These are phyloP conservation scores for Candida sanyiensis DNA, from an alignment of 805 yeast species.

Conservation along the genomic window DNA sequence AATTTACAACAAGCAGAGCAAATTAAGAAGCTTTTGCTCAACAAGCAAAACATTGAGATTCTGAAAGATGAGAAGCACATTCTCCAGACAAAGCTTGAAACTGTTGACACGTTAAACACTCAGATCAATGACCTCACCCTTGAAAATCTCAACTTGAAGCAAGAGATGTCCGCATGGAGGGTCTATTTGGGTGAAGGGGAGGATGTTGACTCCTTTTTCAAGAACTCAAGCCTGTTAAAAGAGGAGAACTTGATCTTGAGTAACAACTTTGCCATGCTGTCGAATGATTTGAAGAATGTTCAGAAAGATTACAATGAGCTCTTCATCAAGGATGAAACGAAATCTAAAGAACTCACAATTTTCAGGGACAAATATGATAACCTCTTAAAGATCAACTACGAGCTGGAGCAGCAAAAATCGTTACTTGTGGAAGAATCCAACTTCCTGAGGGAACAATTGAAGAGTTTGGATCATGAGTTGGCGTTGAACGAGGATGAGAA, in stretches of 20 bases:
- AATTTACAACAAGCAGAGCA: constrained; percentile 48
- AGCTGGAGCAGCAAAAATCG: constrained; percentile 45
- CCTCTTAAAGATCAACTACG: constrained; percentile 31
- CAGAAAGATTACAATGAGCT: constrained; percentile 30
- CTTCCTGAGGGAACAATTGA: constrained; percentile 50
- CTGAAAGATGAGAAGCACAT: constrained; percentile 49
- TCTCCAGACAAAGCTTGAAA: constrained; percentile 34
- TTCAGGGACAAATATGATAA: constrained; percentile 24
- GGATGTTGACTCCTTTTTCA: constrained; percentile 33
- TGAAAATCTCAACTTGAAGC: constrained; percentile 42
- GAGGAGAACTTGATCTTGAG: constrained; percentile 34
- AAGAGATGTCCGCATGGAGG: constrained; percentile 44
- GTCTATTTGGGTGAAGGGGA: constrained; percentile 33
- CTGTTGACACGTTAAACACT: constrained; percentile 38
- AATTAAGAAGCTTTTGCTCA: constrained; percentile 43
- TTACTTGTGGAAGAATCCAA: constrained; percentile 55
- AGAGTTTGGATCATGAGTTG: constrained; percentile 38
- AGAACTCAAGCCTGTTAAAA: constrained; percentile 35
- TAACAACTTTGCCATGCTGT: constrained; percentile 26
- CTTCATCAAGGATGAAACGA: constrained; percentile 34
- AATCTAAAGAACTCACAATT: constrained; percentile 24
- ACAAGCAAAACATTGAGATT: constrained; percentile 42
- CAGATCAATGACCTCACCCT: constrained; percentile 44
- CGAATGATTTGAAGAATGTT: constrained; percentile 24
- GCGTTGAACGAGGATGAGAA: constrained; percentile 19